A percentile compares a stretch with the other conserved stretches of the same genome.
Evolutionary conservation across 1,139 yeast species (phyloP).

Genomic region (Hyphopichia burtonii): DNA sequence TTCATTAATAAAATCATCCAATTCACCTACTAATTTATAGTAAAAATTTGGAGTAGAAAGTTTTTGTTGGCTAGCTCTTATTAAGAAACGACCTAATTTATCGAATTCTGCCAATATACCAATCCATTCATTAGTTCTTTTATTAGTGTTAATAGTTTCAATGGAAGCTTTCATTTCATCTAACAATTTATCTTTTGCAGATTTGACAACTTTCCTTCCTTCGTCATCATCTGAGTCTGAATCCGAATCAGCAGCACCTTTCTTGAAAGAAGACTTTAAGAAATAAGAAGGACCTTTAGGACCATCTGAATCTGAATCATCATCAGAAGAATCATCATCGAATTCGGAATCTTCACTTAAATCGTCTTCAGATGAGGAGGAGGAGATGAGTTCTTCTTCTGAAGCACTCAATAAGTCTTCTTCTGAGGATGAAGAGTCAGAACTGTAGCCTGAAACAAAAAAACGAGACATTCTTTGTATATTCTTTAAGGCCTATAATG

Average conservation of each 20-base stretch:
- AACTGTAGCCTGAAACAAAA: slow-evolving; percentile 64
- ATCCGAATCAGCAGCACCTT: slow-evolving; percentile 49
- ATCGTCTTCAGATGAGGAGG: slow-evolving; percentile 47
- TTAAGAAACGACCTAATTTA: slow-evolving; percentile 63
- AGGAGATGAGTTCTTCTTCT: slow-evolving; percentile 59
- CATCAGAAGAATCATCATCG: slow-evolving; percentile 40
- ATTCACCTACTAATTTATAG: slow-evolving; percentile 64
- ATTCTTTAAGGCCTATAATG: background rate
- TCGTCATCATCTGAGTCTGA: slow-evolving; percentile 63
- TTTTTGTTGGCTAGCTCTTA: slow-evolving; percentile 73
- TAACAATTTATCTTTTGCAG: slow-evolving; percentile 87
- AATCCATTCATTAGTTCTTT: slow-evolving; percentile 78
- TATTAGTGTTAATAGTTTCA: slow-evolving; percentile 69
- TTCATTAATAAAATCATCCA: slow-evolving; percentile 69
- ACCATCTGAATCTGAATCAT: slow-evolving; percentile 40
- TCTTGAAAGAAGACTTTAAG: slow-evolving; percentile 53
- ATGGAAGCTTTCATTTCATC: slow-evolving; percentile 78
- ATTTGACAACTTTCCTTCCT: slow-evolving; percentile 81
- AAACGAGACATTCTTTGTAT: slow-evolving; percentile 61
- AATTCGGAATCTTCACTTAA: slow-evolving; percentile 27
- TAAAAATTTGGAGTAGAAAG: slow-evolving; percentile 70
- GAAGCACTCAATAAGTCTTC: slow-evolving; percentile 72
- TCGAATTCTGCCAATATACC: slow-evolving; percentile 76
- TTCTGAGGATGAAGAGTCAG: slow-evolving; percentile 71
- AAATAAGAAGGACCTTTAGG: slow-evolving; percentile 58